Conservation (phyloP, 2,329 filamentous ascomycete genomes). For the Aureobasidium sp. region DNA sequence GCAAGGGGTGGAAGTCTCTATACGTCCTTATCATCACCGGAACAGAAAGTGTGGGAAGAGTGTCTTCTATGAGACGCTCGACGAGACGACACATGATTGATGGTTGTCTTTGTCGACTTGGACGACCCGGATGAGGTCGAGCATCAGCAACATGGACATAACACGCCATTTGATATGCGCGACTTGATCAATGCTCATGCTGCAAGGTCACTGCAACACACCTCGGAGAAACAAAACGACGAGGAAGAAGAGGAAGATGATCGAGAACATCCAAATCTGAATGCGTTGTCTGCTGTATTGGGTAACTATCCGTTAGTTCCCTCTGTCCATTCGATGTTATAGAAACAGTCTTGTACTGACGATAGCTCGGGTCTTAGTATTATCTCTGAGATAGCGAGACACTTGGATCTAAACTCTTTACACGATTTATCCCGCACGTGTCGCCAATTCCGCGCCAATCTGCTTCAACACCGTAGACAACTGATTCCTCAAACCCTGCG, state of each 20-base stretch:
- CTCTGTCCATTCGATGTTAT: neutral
- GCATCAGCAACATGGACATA: conserved; percentile 2
- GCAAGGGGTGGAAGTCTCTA: neutral
- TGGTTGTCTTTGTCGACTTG: conserved; percentile 38
- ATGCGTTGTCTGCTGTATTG: conserved; percentile 53
- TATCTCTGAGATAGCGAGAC: conserved; percentile 62
- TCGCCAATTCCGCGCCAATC: conserved; percentile 65
- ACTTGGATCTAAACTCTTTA: conserved; percentile 79
- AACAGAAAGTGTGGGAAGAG: neutral
- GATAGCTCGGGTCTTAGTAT: conserved; percentile 45
- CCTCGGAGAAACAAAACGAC: neutral
- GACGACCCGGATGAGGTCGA: conserved; percentile 10
- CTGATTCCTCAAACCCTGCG: conserved; percentile 68
- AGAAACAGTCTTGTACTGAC: neutral
- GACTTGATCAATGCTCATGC: conserved; percentile 1
- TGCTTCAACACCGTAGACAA: conserved; percentile 69
- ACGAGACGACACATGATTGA: conserved; percentile 15
- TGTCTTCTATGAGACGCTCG: neutral
- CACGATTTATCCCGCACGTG: conserved; percentile 77
- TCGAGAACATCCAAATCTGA: conserved; percentile 44
- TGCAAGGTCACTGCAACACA: neutral
- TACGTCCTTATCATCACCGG: neutral
- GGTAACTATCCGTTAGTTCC: conserved; percentile 59
- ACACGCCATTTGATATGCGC: neutral
- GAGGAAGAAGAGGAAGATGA: conserved; percentile 18